Evolutionary conservation across 2,329 filamentous ascomycete genomes (phyloP).

Genomic region (Colletotrichum lupini): DNA sequence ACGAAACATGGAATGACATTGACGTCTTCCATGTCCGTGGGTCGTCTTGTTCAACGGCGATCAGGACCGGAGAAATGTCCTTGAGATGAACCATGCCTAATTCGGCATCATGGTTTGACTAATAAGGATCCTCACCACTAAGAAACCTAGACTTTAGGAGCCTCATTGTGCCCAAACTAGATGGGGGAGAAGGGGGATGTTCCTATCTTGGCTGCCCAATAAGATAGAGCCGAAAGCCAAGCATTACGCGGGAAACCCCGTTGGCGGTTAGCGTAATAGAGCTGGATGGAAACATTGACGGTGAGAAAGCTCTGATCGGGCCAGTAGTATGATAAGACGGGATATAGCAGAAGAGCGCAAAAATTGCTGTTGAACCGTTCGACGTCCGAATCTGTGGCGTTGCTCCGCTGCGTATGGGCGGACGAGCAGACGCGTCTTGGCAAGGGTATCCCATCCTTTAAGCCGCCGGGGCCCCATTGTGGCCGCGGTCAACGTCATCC

Average conservation of each 20-base stretch:
- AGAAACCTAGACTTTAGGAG: neutral
- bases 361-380: neutral
- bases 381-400: constrained; percentile 7
- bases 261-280: constrained; percentile 2
- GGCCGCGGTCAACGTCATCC: constrained; percentile 24
- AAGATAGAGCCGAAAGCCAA: constrained; percentile 8
- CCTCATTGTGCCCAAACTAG: neutral
- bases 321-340: neutral
- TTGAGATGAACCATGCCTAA: neutral
- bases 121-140: neutral
- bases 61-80: neutral
- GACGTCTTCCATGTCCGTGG: constrained; percentile 7
- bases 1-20: constrained; percentile 1
- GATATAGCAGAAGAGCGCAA: neutral
- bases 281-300: constrained; percentile 9
- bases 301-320: constrained; percentile 13
- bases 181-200: neutral
- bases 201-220: constrained; percentile 1
- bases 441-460: constrained; percentile 17
- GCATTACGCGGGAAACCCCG: neutral
- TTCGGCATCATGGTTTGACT: neutral
- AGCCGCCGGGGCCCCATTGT: neutral
- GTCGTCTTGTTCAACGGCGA: neutral
- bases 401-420: constrained; percentile 10
- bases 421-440: constrained; percentile 13